Conservation (phyloP, 495 filamentous ascomycete genomes). For the Penicillium macrosclerotiorum region DNA sequence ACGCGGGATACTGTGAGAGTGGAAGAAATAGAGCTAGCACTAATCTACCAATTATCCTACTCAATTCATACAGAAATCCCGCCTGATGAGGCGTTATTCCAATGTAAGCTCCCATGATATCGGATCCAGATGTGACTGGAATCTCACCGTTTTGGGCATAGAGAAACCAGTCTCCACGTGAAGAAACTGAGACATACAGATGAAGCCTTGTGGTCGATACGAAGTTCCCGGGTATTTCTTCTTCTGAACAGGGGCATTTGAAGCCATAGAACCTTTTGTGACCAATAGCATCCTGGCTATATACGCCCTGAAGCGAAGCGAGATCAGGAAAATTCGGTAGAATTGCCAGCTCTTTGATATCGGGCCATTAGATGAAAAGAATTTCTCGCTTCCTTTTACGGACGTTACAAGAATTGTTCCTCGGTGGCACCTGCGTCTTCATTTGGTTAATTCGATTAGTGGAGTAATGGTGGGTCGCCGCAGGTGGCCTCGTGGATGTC, state of each 20-base stretch:
- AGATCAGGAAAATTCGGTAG: background rate
- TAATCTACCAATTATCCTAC: too few relatives aligned
- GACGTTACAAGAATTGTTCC: too few relatives aligned
- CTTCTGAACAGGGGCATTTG: background rate
- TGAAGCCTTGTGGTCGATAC: background rate
- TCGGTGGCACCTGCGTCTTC: background rate
- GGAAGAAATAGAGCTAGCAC: too few relatives aligned
- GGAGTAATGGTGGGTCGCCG: background rate
- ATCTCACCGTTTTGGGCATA: constrained; percentile 1
- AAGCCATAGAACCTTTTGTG: background rate
- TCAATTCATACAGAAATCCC: too few relatives aligned
- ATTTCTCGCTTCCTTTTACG: background rate
- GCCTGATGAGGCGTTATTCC: too few relatives aligned
- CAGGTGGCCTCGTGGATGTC: background rate
- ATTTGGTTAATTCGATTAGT: too few relatives aligned
- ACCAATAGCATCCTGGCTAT: background rate
- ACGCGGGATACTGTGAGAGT: too few relatives aligned
- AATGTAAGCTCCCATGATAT: background rate
- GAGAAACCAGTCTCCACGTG: background rate
- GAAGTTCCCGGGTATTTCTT: background rate
- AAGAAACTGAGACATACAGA: constrained; percentile 6
- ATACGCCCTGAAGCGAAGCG: background rate
- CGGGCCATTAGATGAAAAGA: background rate
- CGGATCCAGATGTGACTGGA: background rate
- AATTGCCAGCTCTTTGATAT: background rate